These are phyloP conservation scores for Linum lewisii DNA, from an alignment of 345 rosid species.

Conservation along the genomic window DNA sequence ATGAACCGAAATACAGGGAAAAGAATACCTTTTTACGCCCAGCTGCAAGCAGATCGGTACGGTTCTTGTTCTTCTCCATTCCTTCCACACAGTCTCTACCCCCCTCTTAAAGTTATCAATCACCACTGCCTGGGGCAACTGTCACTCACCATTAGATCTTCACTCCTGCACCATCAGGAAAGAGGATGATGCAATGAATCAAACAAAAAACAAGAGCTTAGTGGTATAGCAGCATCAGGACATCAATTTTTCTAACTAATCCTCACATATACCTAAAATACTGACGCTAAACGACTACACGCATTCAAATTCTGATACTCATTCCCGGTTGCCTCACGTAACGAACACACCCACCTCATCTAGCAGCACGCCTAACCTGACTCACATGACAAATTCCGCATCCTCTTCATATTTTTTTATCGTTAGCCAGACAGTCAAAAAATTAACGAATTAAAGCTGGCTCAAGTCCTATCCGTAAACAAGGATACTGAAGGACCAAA, in stretches of 20 bases:
- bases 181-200: neutral
- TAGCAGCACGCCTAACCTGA: no score
- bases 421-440: neutral
- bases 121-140: slow-evolving; percentile 22
- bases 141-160: slow-evolving; percentile 29
- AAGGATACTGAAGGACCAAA: neutral
- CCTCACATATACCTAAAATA: neutral
- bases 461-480: neutral
- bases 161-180: slow-evolving; percentile 10
- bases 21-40: slow-evolving; percentile 76
- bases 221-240: neutral
- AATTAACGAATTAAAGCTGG: neutral
- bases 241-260: neutral
- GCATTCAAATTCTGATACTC: neutral
- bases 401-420: neutral
- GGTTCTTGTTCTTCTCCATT: slow-evolving; percentile 93
- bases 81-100: slow-evolving; percentile 23
- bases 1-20: neutral
- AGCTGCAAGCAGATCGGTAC: slow-evolving; percentile 80
- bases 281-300: neutral
- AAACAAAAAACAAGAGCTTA: neutral
- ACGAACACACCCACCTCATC: neutral
- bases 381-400: neutral
- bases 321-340: neutral
- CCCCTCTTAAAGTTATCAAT: slow-evolving; percentile 15